Evolutionary conservation across 2,329 filamentous ascomycete species (phyloP), one percentile per base, ranked within the genome.

Genomic region (Neophaeococcomyces mojaviensis): DNA sequence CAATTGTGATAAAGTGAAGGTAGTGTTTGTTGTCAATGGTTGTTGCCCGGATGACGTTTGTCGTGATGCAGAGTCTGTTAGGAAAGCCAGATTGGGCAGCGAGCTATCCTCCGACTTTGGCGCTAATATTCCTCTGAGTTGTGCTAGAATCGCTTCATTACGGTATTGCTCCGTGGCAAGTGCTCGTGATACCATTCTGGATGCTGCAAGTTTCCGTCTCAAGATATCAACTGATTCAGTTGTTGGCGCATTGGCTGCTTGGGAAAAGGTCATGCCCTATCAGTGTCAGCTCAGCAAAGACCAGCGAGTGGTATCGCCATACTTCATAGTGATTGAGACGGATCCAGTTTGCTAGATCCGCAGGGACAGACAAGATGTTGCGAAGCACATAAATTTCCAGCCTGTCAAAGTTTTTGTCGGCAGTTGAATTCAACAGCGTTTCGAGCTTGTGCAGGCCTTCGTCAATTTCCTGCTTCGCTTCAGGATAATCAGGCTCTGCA

Each of bases 331-430:
- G 90, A 39, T 78, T 78, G 53, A 98, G 70, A 44, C 84, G 74
- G 53, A 97, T 82, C 79, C 85, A 96, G 48, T 79, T 77, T 58
- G 85, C 69, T 38, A 83, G 71, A 51, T 90, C 85, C 22, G 82
- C 78, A 39, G 78, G 78, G 32, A 90, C 79, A 33, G 78, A 82
- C 52, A 92, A 68, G 56, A 89, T 85, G 61, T 96, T 96, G 54
- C 88, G 76, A 71, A 98, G 74, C 42, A 88, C 83, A 68, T 90
- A 96, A 47, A 98, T 85, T 70, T 92, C 86, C 58, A 90, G 84
- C 53, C 84, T 81, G 69, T 92, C 86, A 61, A 90, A 90, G 55
- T 86, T 86, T 64, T 83, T 85, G 66, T 92, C 86, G 53, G 90
- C 86, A 58, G 81, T 84, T 36, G 84, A 78, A 64, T 86, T 87